These are phyloP conservation scores for Kwoniella sp. DNA, from an alignment of 768 basidiomycete genomes.

Conservation along the genomic window DNA sequence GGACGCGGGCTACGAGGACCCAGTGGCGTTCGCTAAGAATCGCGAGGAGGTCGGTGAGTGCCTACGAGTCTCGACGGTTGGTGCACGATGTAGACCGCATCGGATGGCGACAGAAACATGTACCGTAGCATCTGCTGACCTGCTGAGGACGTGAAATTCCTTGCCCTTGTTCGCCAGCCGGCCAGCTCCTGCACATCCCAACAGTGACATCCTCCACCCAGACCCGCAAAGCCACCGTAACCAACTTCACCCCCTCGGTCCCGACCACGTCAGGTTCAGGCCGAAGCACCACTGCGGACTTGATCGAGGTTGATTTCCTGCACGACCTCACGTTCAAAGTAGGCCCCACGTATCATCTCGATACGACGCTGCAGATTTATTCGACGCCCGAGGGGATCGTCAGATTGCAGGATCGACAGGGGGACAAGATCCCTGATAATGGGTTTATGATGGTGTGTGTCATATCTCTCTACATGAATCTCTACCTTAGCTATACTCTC, in stretches of 20 bases:
- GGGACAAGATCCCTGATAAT: conserved; percentile 47
- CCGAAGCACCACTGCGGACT: conserved; percentile 13
- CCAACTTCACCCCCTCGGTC: conserved; percentile 16
- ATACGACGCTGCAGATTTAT: conserved; percentile 46
- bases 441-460: conserved; percentile 36
- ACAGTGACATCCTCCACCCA: conserved; percentile 37
- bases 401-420: conserved; percentile 48
- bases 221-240: conserved; percentile 38
- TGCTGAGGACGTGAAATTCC: too few relatives aligned
- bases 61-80: neutral
- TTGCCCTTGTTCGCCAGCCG: conserved; percentile 29
- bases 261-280: conserved; percentile 23
- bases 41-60: conserved; percentile 51
- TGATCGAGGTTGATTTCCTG: conserved; percentile 43
- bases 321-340: conserved; percentile 49
- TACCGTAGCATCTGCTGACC: too few relatives aligned
- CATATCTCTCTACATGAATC: neutral
- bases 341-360: conserved; percentile 39
- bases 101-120: too few relatives aligned
- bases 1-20: conserved; percentile 53
- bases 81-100: too few relatives aligned
- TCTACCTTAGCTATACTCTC: neutral
- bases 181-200: conserved; percentile 51
- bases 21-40: conserved; percentile 47
- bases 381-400: conserved; percentile 40